Evolutionary conservation across 1,284 basidiomycete species (phyloP), one percentile per base, ranked within the genome.

Genomic region (Laetiporus sulphureus): DNA sequence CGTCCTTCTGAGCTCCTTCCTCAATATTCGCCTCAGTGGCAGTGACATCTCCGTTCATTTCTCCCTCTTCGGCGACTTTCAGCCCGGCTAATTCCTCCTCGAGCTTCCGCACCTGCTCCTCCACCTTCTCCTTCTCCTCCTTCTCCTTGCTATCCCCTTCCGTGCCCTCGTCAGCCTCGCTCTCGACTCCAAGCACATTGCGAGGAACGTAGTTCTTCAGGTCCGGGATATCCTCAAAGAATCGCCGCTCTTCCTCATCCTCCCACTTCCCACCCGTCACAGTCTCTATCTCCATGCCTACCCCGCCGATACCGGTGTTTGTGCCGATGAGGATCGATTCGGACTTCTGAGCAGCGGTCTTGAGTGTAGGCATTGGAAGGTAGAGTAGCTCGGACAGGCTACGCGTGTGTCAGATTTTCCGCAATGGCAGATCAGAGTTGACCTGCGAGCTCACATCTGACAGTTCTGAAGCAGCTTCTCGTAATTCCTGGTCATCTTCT

Each of bases 401-500:
- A 44, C 6, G 18, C 4, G 32, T 22, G 10, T 19, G 34, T n/a
- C n/a, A n/a, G n/a, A n/a, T n/a, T n/a, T n/a, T n/a, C n/a, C n/a
- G n/a, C n/a, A n/a, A n/a, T n/a, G 15, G 11, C 12, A n/a, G 1
- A 7, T 33, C 22, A 39, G 36, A 22, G 2, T 0, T 19, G 8
- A 8, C 32, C 35, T 16, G 42, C 32, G 15, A 40, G 64, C 73
- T 52, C 52, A 91, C 89, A 79, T 81, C 62, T 93, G 90, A 42
- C 92, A 91, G 50, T 80, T 90, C 11, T 83, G 70, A 34, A 92
- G 76, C 13, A 97, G 67, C 46, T 93, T 91, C 65, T 99, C 95
- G 55, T 97, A 96, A 25, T 81, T 78, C 61, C 91, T 93, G 11
- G 92, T 91, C 87, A 97, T 94, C 66, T 92, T 94, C 68, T 99